phyloP scores from a whole-genome alignment of 257 asterid species.

The Solanum peruvianum region DNA sequence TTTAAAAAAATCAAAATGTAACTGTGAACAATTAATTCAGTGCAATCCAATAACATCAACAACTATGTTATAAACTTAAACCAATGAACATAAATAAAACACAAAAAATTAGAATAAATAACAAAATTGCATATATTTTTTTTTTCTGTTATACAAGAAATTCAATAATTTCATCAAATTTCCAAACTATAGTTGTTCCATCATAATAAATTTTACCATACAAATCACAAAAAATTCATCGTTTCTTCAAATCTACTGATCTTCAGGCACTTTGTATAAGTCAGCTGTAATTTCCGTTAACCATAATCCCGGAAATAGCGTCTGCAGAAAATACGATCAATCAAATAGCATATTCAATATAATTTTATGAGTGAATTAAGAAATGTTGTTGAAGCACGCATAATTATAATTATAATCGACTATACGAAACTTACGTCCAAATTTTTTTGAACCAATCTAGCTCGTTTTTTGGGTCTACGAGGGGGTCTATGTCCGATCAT shows the following conservation, averaged over 20 bases:
- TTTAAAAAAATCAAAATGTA: neutral
- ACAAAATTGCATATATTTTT: neutral
- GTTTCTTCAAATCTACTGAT: neutral
- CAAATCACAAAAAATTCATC: neutral
- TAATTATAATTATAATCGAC: no score
- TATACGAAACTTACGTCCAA: neutral
- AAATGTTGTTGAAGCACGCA: no score
- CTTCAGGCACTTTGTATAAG: slow-evolving; percentile 7
- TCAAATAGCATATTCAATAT: neutral
- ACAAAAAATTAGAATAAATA: slow-evolving; percentile 3
- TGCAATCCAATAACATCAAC: neutral
- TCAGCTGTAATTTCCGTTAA: slow-evolving; percentile 7
- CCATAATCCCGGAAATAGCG: slow-evolving; percentile 9
- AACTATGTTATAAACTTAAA: neutral
- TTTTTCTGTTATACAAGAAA: neutral
- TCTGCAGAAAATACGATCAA: neutral
- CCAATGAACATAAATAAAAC: slow-evolving; percentile 4
- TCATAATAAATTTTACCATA: neutral
- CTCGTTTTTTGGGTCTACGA: slow-evolving; percentile 13
- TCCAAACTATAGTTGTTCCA: neutral
- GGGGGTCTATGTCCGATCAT: slow-evolving; percentile 1
- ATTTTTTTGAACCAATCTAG: slow-evolving; percentile 2
- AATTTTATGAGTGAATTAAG: neutral
- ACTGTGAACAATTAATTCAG: neutral
- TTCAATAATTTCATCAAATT: neutral